Base-by-base conservation (phyloP, 176 grass and related monocot genomes). In the Panicum miliaceum region DNA sequence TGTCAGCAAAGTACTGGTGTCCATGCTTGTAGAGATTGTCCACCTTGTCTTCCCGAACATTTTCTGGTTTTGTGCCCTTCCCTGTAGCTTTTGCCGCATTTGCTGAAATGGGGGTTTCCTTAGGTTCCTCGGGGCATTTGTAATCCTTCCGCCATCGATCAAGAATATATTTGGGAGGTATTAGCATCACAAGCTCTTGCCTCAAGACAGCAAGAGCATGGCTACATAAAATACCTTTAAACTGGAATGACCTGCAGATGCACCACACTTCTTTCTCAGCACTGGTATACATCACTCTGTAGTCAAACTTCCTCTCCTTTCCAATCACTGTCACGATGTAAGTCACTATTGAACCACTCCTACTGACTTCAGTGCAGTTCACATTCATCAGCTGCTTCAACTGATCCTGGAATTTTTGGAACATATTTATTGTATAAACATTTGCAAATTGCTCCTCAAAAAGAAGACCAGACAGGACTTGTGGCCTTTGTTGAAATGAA, bases 171-270 rank as follows among this genome's bases (percentile, higher is more conserved):
- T 84, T 93, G n/a, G 84, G 79, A 79, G 96, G 93, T 88, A 98
- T 93, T 69, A 93, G 80, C 91, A 92, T 93, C 72, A 98, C 91
- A 86, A 95, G 91, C 73, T 98, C 93, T 76, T 91, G 93, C 68
- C 77, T 93, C 73, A 98, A 82, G 56, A 98, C 91, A 80, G 91
- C 91, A 68, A 98, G 88, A 64, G 96, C 89, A 72, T 98, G 96
- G 64, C 96, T 94, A 77, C 96, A 95, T 72, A 98, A 85, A 89
- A 98, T 95, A 80, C 96, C 93, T 90, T 93, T 95, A 76, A 95
- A 95, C 81, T 95, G 90, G 78, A 98, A 90, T 69, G 94, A 97
- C 50, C 94, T 86, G 59, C 94, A 97, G 53, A 97, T 91, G 85
- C 94, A 97, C 91, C 91, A 93, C 45, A 97, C 89, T 64, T 93